Conservation (phyloP, 306 rosid genomes). For the Fragaria vesca region DNA sequence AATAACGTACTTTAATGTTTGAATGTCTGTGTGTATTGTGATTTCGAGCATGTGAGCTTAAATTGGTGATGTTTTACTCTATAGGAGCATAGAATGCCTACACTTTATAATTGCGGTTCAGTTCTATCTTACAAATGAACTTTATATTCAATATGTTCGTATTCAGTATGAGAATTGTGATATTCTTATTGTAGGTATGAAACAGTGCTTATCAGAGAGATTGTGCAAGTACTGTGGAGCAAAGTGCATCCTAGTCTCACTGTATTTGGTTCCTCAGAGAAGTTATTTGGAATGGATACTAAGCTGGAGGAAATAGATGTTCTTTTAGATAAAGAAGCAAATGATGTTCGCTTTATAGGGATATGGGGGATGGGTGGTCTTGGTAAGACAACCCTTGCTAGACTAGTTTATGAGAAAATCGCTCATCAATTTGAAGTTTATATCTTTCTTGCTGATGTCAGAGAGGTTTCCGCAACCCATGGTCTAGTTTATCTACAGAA, state of each 20-base stretch:
- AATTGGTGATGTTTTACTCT: too few relatives aligned
- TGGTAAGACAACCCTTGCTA: slow-evolving; percentile 1
- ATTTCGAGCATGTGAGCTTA: too few relatives aligned
- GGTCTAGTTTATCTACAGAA: not conserved
- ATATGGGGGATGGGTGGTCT: slow-evolving; percentile 4
- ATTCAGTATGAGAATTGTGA: not conserved
- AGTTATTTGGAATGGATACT: not conserved
- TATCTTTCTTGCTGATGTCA: not conserved
- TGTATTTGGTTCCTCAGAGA: not conserved
- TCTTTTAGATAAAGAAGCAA: not conserved
- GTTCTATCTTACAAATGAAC: too few relatives aligned
- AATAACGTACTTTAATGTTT: too few relatives aligned
- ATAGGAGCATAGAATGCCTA: too few relatives aligned
- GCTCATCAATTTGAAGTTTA: not conserved
- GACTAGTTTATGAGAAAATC: not conserved
- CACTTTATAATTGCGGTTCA: too few relatives aligned
- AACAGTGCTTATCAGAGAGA: not conserved
- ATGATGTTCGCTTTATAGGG: slow-evolving; percentile 6
- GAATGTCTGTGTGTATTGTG: too few relatives aligned
- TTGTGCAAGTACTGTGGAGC: not conserved
- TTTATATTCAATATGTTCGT: too few relatives aligned
- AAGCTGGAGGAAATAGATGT: not conserved
- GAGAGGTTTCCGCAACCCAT: not conserved
- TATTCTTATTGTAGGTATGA: not conserved
- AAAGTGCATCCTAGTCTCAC: not conserved